Evolutionary conservation across 2,329 filamentous ascomycete species (phyloP).

Genomic region (Tolypocladium tundrense): DNA sequence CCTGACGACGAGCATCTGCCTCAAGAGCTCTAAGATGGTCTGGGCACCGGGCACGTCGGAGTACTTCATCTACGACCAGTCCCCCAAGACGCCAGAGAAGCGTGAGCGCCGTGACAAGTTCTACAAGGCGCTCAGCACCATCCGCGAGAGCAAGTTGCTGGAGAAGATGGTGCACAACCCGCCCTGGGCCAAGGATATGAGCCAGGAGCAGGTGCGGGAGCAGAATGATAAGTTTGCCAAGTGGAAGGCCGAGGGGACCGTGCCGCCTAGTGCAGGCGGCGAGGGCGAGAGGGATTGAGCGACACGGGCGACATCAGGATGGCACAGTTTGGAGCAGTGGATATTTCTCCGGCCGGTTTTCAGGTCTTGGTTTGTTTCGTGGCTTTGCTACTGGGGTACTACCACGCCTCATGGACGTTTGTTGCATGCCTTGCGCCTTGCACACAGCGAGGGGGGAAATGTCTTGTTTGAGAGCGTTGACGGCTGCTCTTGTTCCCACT

Average conservation of each 20-base stretch:
- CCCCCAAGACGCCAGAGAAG: constrained; percentile 58
- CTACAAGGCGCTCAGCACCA: constrained; percentile 44
- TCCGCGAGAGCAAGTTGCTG: constrained; percentile 59
- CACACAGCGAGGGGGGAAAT: background rate
- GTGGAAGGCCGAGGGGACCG: constrained; percentile 41
- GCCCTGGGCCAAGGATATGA: constrained; percentile 69
- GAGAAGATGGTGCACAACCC: constrained; percentile 79
- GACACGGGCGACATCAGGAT: background rate
- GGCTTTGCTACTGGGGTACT: background rate
- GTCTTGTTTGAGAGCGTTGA: background rate
- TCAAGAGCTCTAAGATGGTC: constrained; percentile 71
- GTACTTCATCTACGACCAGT: constrained; percentile 61
- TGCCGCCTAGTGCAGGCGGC: constrained; percentile 13
- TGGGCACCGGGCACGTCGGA: constrained; percentile 63
- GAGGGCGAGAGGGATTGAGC: constrained; percentile 1
- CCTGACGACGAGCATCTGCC: constrained; percentile 61
- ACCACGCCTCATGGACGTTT: background rate
- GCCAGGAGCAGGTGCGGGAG: constrained; percentile 65
- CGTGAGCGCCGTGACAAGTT: constrained; percentile 37
- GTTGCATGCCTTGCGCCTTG: background rate
- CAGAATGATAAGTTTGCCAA: constrained; percentile 55
- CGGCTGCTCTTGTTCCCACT: constrained; percentile 5
- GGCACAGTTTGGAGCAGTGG: background rate
- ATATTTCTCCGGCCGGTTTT: background rate
- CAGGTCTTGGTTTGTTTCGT: background rate